Evolutionary conservation across 371 early-diverging fungal species (phyloP), one percentile per base, ranked within the genome.

Genomic region (Dichotomocladium elegans): DNA sequence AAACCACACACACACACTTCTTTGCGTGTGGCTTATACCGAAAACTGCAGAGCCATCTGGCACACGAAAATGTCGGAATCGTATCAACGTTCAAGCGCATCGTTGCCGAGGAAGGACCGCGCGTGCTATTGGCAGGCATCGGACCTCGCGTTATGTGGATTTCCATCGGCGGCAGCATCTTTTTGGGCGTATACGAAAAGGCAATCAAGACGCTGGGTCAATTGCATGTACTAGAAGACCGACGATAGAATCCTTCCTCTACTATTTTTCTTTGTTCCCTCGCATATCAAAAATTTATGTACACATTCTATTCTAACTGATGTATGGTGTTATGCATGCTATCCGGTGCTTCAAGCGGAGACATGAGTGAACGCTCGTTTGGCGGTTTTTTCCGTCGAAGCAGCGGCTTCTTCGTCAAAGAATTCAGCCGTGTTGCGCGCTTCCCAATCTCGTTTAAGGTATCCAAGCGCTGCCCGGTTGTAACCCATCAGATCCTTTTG

Each of bases 111-210:
- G 95, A 94, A 62, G 96, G 98, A 0, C 57, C 75, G 3, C 67
- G 83, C 1, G 87, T 82, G 12, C 65, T 98, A 41, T 90, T 94
- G 49, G 76, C 86, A 8, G 98, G 98, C 21, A 77, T 95, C 47
- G 94, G 90, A 2, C 98, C 98, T 4, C 87, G 98, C 43, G 90
- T 93, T 14, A 79, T 91, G 63, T 98, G 98, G 98, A 94, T 98
- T 46, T 86, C 89, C 15, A 81, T 95, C 35, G 98, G 98, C 51
- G 98, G 98, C 41, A 84, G 86, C 57, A 91, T 98, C 43, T 98
- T 98, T 62, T 81, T 98, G 57, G 98, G 98, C 27, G 89, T 87
- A 6, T 96, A 98, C 71, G 98, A 98, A 65, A 84, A 88, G 67
- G 84, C 78, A 37, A 79, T 85, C 55, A 77, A 77, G 49, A 72